phyloP scores from a whole-genome alignment of 495 filamentous ascomycete species.

The Hypoxylon intermedium region DNA sequence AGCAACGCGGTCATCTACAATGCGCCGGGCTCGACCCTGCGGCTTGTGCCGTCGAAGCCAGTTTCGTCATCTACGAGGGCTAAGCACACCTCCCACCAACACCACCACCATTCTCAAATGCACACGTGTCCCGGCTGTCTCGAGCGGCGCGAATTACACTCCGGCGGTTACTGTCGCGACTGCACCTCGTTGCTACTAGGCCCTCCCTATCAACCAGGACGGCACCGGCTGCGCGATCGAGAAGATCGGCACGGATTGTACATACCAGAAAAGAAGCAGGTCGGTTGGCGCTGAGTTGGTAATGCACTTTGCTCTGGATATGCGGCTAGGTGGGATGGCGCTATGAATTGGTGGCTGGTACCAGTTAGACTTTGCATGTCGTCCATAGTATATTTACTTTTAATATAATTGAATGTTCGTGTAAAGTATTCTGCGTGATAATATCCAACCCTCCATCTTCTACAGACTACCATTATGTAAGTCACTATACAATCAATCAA shows the following conservation, averaged over 20 bases:
- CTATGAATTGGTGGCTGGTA: too few species aligned
- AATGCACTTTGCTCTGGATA: too few species aligned
- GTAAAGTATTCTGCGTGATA: too few species aligned
- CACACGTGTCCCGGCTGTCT: conserved; percentile 29
- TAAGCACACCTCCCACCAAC: conserved; percentile 37
- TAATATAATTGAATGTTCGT: too few species aligned
- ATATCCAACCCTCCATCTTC: too few species aligned
- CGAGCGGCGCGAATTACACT: conserved; percentile 17
- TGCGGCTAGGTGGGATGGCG: too few species aligned
- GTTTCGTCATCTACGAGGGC: background rate
- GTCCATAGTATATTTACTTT: too few species aligned
- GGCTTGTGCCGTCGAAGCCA: conserved; percentile 6
- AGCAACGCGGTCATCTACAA: conserved; percentile 45
- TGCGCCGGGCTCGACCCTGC: conserved; percentile 31
- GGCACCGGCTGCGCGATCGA: background rate
- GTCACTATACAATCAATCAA: too few species aligned
- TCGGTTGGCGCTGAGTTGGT: conserved; percentile 22
- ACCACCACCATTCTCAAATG: background rate
- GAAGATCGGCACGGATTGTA: conserved; percentile 1
- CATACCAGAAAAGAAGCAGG: conserved; percentile 7
- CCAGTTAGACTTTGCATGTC: too few species aligned
- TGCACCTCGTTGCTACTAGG: conserved; percentile 12
- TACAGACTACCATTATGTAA: too few species aligned
- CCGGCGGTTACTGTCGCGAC: conserved; percentile 30
- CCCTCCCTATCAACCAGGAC: background rate